phyloP scores from a whole-genome alignment of 345 rosid species.

The Alliaria petiolata region DNA sequence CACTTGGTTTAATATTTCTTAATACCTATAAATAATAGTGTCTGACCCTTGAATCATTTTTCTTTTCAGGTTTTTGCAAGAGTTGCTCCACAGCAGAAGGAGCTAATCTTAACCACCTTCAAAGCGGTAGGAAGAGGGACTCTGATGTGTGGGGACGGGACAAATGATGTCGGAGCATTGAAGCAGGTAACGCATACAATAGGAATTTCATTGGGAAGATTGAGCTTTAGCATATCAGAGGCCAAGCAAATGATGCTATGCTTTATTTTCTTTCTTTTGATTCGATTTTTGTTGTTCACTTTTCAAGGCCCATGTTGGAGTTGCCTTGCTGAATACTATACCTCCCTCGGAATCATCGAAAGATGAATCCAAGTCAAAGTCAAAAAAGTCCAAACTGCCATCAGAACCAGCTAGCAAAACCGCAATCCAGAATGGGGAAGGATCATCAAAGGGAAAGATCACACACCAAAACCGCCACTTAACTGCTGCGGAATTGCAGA shows the following conservation, averaged over 20 bases:
- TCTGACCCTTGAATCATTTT: not conserved
- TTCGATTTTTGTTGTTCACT: not conserved
- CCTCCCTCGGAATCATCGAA: conserved; percentile 68
- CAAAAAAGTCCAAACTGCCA: conserved; percentile 56
- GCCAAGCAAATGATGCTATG: too few species aligned
- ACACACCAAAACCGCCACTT: conserved; percentile 62
- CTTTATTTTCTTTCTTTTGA: conserved; percentile 11
- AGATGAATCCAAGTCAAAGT: conserved; percentile 61
- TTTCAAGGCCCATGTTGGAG: conserved; percentile 89
- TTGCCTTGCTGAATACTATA: conserved; percentile 76
- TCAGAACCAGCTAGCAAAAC: conserved; percentile 49
- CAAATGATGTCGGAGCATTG: conserved; percentile 99
- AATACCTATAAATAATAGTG: conserved; percentile 1
- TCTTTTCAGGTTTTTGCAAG: conserved; percentile 87
- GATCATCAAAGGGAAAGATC: conserved; percentile 63
- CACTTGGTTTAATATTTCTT: not conserved
- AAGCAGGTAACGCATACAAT: conserved; percentile 64
- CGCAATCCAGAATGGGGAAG: conserved; percentile 45
- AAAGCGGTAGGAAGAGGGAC: conserved; percentile 90
- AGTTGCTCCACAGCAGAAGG: conserved; percentile 99
- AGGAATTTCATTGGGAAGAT: not conserved
- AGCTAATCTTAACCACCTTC: conserved; percentile 85
- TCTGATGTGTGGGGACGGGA: conserved; percentile 99
- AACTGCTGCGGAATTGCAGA: conserved; percentile 77
- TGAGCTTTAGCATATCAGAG: not conserved